Conservation (phyloP, 2,329 filamentous ascomycete genomes). For the Phaeosphaeria sp. region DNA sequence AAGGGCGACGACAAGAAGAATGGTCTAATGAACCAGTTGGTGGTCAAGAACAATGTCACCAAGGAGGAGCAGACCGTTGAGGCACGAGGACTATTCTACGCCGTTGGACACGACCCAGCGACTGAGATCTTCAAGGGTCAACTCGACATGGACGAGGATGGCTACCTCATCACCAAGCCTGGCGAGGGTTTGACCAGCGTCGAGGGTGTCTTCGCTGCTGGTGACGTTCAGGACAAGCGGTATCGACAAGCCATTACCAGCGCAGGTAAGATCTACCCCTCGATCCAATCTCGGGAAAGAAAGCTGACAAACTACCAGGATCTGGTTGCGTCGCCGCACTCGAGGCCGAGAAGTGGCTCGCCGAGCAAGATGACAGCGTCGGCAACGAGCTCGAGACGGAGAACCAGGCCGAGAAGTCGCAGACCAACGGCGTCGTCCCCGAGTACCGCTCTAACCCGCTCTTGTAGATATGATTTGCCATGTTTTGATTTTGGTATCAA, state of each 20-base stretch:
- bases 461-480: slow-evolving; percentile 52
- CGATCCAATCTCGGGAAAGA: not conserved
- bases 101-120: slow-evolving; percentile 94
- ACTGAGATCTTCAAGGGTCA: slow-evolving; percentile 90
- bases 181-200: slow-evolving; percentile 88
- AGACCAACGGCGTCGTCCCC: slow-evolving; percentile 62
- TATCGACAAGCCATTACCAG: slow-evolving; percentile 98
- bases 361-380: slow-evolving; percentile 71
- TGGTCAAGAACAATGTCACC: slow-evolving; percentile 78
- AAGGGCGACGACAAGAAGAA: slow-evolving; percentile 77
- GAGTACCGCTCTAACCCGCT: slow-evolving; percentile 71
- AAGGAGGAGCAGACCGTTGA: slow-evolving; percentile 83
- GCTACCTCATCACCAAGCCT: slow-evolving; percentile 87
- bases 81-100: slow-evolving; percentile 95
- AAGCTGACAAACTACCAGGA: slow-evolving; percentile 58
- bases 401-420: slow-evolving; percentile 58
- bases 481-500: slow-evolving; percentile 8
- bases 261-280: slow-evolving; percentile 73
- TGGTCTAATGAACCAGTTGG: slow-evolving; percentile 86
- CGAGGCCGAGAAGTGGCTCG: slow-evolving; percentile 92
- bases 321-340: slow-evolving; percentile 95
- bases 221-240: slow-evolving; percentile 97
- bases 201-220: slow-evolving; percentile 92
- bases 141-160: slow-evolving; percentile 85
- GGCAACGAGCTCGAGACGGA: slow-evolving; percentile 56